Evolutionary conservation across 768 basidiomycete genomes (phyloP), one percentile per base, ranked within the genome.

Genomic region (Arthromyces matolae): DNA sequence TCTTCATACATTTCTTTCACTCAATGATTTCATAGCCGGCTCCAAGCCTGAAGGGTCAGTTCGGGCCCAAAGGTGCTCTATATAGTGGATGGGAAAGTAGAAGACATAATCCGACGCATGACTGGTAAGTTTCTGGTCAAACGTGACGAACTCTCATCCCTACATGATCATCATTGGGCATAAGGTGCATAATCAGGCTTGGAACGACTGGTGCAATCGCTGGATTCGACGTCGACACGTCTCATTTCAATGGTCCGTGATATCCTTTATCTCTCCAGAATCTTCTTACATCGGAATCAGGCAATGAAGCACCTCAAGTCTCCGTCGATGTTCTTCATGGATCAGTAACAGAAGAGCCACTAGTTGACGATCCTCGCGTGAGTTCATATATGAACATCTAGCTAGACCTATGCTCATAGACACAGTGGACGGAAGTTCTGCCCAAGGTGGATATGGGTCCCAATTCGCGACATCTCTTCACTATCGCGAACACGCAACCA

Each of bases 1-100:
- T 28, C 32, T 45, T 7, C 28, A 18, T 36, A 4, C 23, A 24
- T 44, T 19, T 28, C 37, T n/a, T 34, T 22, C 53, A 38, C 54
- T 49, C 41, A 32, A 19, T 20, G 10, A 16, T n/a, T n/a, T n/a
- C n/a, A 33, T 51, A 96, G 93, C 88, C 94, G 6, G 83, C 94
- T 19, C 79, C 77, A 4, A 91, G 85, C 55, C 68, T 96, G 62
- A 93, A 94, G 66, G 96, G 96, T n/a, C 91, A 93, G 56, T 99
- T 93, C 58, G 95, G 95, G 6, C 89, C 93, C 3, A 95, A 93
- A 33, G 96, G 96, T 19, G 95, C 95, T 0, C 68, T 97, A 19
- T 98, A 77, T 66, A 90, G 86, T 54, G 96, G 94, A 44, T 99
- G 96, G 96, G 96, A 99, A 65, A 79, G 77, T 22, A 73, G 93